Percentiles rank a stretch among this genome's conserved stretches.
phyloP scores from a whole-genome alignment of 768 basidiomycete genomes.

The Rickenella mellea region DNA sequence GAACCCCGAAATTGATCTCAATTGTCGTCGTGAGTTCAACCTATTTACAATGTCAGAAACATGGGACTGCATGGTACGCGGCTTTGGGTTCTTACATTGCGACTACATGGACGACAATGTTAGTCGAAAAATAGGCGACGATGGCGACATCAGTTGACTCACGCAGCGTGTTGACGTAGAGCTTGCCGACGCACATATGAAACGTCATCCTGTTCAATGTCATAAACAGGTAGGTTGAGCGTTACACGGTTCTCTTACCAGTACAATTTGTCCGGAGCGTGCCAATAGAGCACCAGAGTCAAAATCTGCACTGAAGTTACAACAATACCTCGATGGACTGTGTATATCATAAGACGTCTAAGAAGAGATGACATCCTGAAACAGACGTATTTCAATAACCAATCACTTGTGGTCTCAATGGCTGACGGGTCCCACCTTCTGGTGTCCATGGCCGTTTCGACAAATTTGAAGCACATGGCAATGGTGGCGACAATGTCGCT shows the following conservation, averaged over 20 bases:
- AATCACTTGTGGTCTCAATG: background rate
- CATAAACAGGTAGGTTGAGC: background rate
- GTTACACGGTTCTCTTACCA: conserved; percentile 21
- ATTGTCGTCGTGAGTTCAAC: no score
- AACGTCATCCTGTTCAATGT: conserved; percentile 30
- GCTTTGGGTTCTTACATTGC: no score
- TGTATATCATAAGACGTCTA: conserved; percentile 27
- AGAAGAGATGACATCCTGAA: conserved; percentile 31
- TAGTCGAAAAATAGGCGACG: no score
- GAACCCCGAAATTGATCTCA: no score
- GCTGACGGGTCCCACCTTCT: conserved; percentile 26
- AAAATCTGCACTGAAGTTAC: conserved; percentile 34
- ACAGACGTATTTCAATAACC: background rate
- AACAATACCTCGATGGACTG: conserved; percentile 33
- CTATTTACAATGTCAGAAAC: no score
- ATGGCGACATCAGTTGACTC: no score
- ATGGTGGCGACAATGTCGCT: conserved; percentile 36
- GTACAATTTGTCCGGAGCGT: conserved; percentile 23
- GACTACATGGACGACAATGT: no score
- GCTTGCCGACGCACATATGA: conserved; percentile 37
- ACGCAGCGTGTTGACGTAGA: conserved; percentile 44
- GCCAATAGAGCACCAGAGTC: conserved; percentile 32
- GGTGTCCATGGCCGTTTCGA: conserved; percentile 28
- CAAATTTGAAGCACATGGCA: conserved; percentile 32
- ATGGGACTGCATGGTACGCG: no score